Evolutionary conservation across 1,284 basidiomycete species (phyloP).

Genomic region (Meira nashicola): DNA sequence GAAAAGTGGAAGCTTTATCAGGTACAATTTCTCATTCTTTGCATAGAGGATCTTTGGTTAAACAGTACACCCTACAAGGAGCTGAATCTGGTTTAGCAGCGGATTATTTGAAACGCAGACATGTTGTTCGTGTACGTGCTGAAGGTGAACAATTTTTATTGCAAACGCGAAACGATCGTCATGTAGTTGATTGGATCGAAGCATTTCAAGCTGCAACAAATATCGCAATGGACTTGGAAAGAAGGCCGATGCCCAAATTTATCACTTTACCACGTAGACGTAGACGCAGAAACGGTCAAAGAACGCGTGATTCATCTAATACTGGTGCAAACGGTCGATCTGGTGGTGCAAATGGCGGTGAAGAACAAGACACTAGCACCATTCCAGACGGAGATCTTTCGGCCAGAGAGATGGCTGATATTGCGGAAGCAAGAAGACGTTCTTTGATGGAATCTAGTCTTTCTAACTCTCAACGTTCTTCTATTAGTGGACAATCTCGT

Average conservation of each 20-base stretch:
- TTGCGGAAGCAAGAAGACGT: slow-evolving; percentile 42
- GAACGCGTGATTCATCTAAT: not conserved
- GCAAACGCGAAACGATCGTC: slow-evolving; percentile 77
- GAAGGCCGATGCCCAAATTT: slow-evolving; percentile 60
- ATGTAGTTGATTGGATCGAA: slow-evolving; percentile 95
- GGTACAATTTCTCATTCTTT: not conserved
- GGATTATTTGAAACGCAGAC: slow-evolving; percentile 87
- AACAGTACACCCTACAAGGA: slow-evolving; percentile 75
- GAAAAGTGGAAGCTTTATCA: not conserved
- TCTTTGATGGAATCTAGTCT: slow-evolving; percentile 30
- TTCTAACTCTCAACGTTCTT: not conserved
- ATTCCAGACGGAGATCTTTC: slow-evolving; percentile 14
- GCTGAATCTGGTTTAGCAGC: slow-evolving; percentile 90
- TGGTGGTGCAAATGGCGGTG: not conserved
- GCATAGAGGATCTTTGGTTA: slow-evolving; percentile 50
- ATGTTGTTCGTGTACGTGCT: slow-evolving; percentile 86
- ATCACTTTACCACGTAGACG: slow-evolving; percentile 49
- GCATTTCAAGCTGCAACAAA: slow-evolving; percentile 90
- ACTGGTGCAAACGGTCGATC: not conserved
- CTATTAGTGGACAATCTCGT: too few species aligned
- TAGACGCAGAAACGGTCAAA: slow-evolving; percentile 27
- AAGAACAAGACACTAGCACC: slow-evolving; percentile 21
- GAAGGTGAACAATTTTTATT: slow-evolving; percentile 95
- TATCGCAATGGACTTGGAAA: slow-evolving; percentile 83
- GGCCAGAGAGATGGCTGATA: slow-evolving; percentile 34